Evolutionary conservation across 495 filamentous ascomycete species (phyloP).

Genomic region (Penicillium salamii): DNA sequence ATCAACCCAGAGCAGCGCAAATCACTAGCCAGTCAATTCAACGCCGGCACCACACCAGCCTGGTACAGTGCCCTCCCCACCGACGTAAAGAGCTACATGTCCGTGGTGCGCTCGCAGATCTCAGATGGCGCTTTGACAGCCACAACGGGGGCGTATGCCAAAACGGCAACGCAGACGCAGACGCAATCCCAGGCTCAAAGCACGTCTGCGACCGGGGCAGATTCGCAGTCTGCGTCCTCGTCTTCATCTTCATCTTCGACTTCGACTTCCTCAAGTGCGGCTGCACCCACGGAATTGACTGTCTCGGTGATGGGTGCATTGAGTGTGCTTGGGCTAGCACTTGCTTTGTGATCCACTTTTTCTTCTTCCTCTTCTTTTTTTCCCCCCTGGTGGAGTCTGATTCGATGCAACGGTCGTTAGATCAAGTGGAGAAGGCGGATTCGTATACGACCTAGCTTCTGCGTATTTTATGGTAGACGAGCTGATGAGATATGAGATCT

Average conservation of each 20-base stretch:
- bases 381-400: too few species aligned
- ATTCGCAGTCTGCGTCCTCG: background rate
- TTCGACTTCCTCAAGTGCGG: slow-evolving; percentile 11
- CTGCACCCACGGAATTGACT: slow-evolving; percentile 15
- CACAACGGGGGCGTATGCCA: slow-evolving; percentile 12
- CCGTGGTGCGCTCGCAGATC: slow-evolving; percentile 28
- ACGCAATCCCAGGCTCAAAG: background rate
- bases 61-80: slow-evolving; percentile 31
- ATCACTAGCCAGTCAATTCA: slow-evolving; percentile 29
- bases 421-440: background rate
- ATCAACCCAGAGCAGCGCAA: slow-evolving; percentile 27
- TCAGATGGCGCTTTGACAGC: slow-evolving; percentile 27
- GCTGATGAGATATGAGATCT: slow-evolving; percentile 3
- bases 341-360: slow-evolving; percentile 17
- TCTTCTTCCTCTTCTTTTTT: too few species aligned
- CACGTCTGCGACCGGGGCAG: slow-evolving; percentile 5
- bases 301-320: slow-evolving; percentile 24
- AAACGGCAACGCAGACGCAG: slow-evolving; percentile 5
- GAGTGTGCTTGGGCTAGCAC: slow-evolving; percentile 23
- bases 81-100: slow-evolving; percentile 33
- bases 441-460: too few species aligned
- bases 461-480: too few species aligned
- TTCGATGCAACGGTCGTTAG: background rate
- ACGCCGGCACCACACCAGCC: slow-evolving; percentile 28
- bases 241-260: background rate